phyloP scores from a whole-genome alignment of 208 protist species.

The Plasmodiophora brassicae region DNA sequence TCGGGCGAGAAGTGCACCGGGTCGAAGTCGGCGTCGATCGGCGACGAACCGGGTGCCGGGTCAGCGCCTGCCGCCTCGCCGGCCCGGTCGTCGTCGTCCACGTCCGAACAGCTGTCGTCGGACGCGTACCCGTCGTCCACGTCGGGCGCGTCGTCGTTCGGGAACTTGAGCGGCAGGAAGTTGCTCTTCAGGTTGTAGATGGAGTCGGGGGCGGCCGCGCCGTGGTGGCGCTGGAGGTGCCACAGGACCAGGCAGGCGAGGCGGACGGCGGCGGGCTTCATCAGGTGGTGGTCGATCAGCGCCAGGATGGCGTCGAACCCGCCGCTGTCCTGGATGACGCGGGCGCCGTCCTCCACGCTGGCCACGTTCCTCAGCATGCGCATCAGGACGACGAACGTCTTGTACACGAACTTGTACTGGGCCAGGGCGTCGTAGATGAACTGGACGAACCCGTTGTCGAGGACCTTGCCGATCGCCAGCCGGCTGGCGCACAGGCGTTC shows the following conservation, averaged over 20 bases:
- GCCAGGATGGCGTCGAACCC: neutral
- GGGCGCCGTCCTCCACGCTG: neutral
- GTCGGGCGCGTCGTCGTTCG: neutral
- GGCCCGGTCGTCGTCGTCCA: neutral
- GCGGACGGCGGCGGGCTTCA: neutral
- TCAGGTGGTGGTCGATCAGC: slow-evolving; percentile 3
- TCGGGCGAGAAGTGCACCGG: slow-evolving; percentile 12
- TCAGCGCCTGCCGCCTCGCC: neutral
- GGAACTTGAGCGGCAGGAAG: neutral
- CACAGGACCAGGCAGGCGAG: neutral
- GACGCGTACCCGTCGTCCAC: slow-evolving; percentile 7
- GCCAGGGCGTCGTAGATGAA: neutral
- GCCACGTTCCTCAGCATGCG: neutral
- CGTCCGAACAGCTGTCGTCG: slow-evolving; percentile 11
- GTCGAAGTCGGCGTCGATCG: neutral
- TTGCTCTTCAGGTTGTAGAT: neutral
- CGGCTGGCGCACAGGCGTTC: neutral
- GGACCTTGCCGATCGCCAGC: neutral
- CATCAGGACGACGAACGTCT: neutral
- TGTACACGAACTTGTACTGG: slow-evolving; percentile 7
- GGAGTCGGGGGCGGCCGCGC: neutral
- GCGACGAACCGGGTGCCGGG: neutral
- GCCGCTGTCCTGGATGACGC: neutral
- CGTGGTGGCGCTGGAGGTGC: slow-evolving; percentile 7
- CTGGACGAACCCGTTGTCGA: slow-evolving; percentile 17